Percentiles rank a stretch among this genome's conserved stretches.
These are phyloP conservation scores for Hortiboletus flavorubellus DNA, from an alignment of 768 basidiomycete genomes.

Conservation along the genomic window DNA sequence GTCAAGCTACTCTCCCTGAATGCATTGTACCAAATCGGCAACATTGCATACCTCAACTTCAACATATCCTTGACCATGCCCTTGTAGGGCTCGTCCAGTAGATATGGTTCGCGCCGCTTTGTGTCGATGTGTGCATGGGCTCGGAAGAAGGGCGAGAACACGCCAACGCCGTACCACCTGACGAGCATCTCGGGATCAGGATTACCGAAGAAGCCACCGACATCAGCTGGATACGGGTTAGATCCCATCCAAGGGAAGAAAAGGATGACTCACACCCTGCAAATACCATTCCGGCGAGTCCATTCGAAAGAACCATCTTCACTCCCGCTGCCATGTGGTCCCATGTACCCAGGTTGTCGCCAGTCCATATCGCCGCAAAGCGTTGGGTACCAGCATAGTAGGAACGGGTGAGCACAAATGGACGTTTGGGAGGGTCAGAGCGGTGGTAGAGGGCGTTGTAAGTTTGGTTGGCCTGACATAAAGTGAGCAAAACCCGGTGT, in stretches of 20 bases:
- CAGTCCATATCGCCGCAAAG: slow-evolving; percentile 98
- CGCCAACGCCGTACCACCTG: slow-evolving; percentile 95
- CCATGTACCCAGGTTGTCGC: slow-evolving; percentile 97
- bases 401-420: slow-evolving; percentile 93
- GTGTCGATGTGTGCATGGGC: slow-evolving; percentile 98
- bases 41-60: slow-evolving; percentile 76
- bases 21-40: slow-evolving; percentile 97
- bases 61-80: slow-evolving; percentile 75
- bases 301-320: slow-evolving; percentile 88
- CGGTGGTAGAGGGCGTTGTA: slow-evolving; percentile 75
- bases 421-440: slow-evolving; percentile 71
- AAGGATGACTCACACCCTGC: slow-evolving; percentile 67
- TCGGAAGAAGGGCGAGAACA: slow-evolving; percentile 96
- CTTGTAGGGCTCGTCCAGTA: slow-evolving; percentile 88
- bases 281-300: slow-evolving; percentile 89
- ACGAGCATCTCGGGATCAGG: slow-evolving; percentile 93
- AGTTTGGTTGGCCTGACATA: slow-evolving; percentile 73
- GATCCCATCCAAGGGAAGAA: not conserved
- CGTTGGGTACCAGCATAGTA: slow-evolving; percentile 97
- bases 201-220: slow-evolving; percentile 98
- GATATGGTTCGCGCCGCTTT: slow-evolving; percentile 94
- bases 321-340: slow-evolving; percentile 93
- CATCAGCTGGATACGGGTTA: slow-evolving; percentile 69
- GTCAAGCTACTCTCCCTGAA: slow-evolving; percentile 84
- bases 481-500: not conserved